Evolutionary conservation across 345 rosid genomes (phyloP).

Genomic region (Isatis tinctoria): DNA sequence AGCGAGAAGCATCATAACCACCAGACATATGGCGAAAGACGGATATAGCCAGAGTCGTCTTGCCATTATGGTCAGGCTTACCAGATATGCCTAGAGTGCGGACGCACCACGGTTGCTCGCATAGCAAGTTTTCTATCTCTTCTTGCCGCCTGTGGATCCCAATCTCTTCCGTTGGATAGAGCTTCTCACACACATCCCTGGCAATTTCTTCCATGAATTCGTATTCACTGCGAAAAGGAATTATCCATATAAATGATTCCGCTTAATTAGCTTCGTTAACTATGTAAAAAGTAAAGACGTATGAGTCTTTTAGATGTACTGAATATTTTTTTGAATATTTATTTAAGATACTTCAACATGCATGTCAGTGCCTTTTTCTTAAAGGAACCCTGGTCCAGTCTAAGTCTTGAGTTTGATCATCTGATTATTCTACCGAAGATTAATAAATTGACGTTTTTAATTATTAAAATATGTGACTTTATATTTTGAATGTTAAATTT

Average conservation of each 20-base stretch:
- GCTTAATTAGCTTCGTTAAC: too few relatives aligned
- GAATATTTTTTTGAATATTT: too few relatives aligned
- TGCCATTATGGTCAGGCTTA: background rate
- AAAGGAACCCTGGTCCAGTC: too few relatives aligned
- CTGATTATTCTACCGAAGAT: too few relatives aligned
- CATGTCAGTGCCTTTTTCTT: too few relatives aligned
- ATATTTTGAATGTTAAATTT: too few relatives aligned
- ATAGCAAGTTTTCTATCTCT: conserved; percentile 1
- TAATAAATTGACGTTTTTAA: too few relatives aligned
- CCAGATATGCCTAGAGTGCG: conserved; percentile 7
- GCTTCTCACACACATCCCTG: background rate
- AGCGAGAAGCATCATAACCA: background rate
- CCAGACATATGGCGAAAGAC: background rate
- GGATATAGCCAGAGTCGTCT: background rate
- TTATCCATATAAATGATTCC: background rate
- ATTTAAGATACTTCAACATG: too few relatives aligned
- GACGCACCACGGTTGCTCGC: conserved; percentile 14
- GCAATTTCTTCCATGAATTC: conserved; percentile 6
- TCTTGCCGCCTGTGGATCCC: background rate
- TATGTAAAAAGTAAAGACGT: too few relatives aligned
- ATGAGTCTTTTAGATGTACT: too few relatives aligned
- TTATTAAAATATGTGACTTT: too few relatives aligned
- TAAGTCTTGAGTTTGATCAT: too few relatives aligned
- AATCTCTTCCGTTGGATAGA: conserved; percentile 11
- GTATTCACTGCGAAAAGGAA: background rate